These are phyloP conservation scores for Cladobotryum protrusum DNA, from an alignment of 2,329 filamentous ascomycete species.

Conservation along the genomic window DNA sequence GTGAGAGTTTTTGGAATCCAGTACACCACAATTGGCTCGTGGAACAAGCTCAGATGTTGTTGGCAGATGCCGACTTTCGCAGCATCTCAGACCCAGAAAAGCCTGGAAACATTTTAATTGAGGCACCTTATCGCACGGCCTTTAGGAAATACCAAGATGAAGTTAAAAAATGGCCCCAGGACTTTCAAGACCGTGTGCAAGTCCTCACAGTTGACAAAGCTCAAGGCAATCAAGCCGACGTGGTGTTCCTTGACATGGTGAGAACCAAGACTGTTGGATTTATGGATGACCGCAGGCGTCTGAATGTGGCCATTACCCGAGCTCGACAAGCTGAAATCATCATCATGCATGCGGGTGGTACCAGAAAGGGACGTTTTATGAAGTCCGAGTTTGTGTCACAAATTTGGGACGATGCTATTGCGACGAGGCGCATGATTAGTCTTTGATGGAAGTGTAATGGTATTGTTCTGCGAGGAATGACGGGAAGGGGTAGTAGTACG, in stretches of 20 bases:
- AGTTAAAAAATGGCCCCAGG: constrained; percentile 21
- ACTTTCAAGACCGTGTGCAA: constrained; percentile 27
- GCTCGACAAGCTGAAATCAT: constrained; percentile 40
- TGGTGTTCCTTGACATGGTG: constrained; percentile 43
- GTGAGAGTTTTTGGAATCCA: constrained; percentile 36
- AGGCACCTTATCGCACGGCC: constrained; percentile 38
- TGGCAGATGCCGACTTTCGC: constrained; percentile 27
- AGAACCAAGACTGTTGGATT: constrained; percentile 33
- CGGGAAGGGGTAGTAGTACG: too few species aligned
- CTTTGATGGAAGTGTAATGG: background rate
- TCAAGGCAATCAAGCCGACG: constrained; percentile 42
- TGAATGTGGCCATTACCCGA: constrained; percentile 42
- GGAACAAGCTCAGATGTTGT: constrained; percentile 23
- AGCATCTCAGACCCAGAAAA: constrained; percentile 18
- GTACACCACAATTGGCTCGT: constrained; percentile 33
- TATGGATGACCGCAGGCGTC: constrained; percentile 37
- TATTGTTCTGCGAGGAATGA: background rate
- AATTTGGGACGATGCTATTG: constrained; percentile 27
- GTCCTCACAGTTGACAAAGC: constrained; percentile 40
- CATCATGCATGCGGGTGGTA: constrained; percentile 31
- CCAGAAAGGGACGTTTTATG: constrained; percentile 6
- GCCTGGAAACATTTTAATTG: constrained; percentile 36
- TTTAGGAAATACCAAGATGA: constrained; percentile 28
- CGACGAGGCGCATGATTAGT: constrained; percentile 17
- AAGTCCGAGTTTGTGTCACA: constrained; percentile 21